Conservation (phyloP, 2,329 filamentous ascomycete species). For the Arachnomyces sp. region DNA sequence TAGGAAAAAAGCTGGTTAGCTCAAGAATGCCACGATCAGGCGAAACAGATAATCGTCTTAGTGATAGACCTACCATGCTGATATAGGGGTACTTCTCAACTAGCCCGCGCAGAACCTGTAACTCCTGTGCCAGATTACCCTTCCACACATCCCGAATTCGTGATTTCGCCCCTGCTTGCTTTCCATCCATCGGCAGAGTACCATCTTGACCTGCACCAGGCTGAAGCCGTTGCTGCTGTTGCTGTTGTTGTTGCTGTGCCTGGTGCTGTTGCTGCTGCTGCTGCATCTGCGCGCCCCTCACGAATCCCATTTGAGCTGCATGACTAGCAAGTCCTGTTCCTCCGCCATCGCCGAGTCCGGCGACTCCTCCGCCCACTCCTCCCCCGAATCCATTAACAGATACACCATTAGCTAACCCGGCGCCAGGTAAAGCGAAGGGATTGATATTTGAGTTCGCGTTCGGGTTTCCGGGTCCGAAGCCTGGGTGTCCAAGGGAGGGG, state of each 20-base stretch:
- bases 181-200: conserved; percentile 47
- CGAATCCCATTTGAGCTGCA: conserved; percentile 79
- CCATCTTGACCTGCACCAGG: conserved; percentile 37
- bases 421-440: conserved; percentile 51
- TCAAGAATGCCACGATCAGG: conserved; percentile 10
- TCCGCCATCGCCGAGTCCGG: conserved; percentile 36
- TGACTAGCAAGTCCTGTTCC: conserved; percentile 73
- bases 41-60: conserved; percentile 7
- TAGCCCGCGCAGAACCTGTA: conserved; percentile 71
- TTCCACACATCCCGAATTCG: conserved; percentile 96
- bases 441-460: conserved; percentile 62
- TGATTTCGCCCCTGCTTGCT: conserved; percentile 55
- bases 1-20: conserved; percentile 11
- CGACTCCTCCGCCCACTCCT: conserved; percentile 48
- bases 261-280: conserved; percentile 47
- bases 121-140: conserved; percentile 82
- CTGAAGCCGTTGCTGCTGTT: conserved; percentile 32
- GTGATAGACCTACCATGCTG: conserved; percentile 68
- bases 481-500: conserved; percentile 57
- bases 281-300: conserved; percentile 61
- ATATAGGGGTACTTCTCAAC: conserved; percentile 92
- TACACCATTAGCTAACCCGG: conserved; percentile 46
- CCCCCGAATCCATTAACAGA: conserved; percentile 49
- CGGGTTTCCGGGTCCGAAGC: conserved; percentile 55
- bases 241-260: conserved; percentile 48